phyloP scores from a whole-genome alignment of 23 red algal species.

The Agarophyton chilense region DNA sequence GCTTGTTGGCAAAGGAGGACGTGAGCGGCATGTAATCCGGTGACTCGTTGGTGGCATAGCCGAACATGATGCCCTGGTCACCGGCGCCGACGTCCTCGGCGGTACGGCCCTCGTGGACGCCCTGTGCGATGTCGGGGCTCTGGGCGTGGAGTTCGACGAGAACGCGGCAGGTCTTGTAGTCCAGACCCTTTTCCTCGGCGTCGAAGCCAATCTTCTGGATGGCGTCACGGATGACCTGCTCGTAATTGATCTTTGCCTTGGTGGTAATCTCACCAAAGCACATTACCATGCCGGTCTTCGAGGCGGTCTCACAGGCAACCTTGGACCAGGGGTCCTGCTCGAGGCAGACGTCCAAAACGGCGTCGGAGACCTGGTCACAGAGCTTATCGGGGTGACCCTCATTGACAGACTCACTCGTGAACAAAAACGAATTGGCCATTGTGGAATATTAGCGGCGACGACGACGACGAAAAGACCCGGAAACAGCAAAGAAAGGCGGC shows the following conservation, averaged over 20 bases:
- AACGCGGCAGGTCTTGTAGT: slow-evolving; percentile 98
- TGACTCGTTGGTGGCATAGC: slow-evolving; percentile 94
- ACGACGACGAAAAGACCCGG: background rate
- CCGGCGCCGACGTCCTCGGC: slow-evolving; percentile 91
- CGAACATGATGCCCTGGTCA: slow-evolving; percentile 99
- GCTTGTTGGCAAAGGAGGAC: slow-evolving; percentile 86
- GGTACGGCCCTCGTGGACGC: slow-evolving; percentile 86
- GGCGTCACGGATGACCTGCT: slow-evolving; percentile 89
- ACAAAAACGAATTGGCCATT: slow-evolving; percentile 76
- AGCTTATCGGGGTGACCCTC: slow-evolving; percentile 99
- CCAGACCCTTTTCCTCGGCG: slow-evolving; percentile 95
- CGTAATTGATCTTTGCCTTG: slow-evolving; percentile 93
- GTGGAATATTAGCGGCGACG: background rate
- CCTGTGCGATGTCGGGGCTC: slow-evolving; percentile 92
- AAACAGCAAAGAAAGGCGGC: background rate
- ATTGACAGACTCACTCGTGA: slow-evolving; percentile 99
- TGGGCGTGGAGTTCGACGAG: slow-evolving; percentile 92
- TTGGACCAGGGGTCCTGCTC: slow-evolving; percentile 88
- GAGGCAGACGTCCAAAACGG: slow-evolving; percentile 94
- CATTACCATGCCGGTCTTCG: slow-evolving; percentile 99
- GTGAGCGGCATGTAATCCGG: slow-evolving; percentile 92
- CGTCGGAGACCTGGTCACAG: slow-evolving; percentile 98
- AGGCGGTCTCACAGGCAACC: slow-evolving; percentile 97
- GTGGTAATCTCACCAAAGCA: slow-evolving; percentile 98
- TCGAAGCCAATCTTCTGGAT: slow-evolving; percentile 98